These are phyloP conservation scores for Perkinsus marinus DNA, from an alignment of 169 alveolate species.

Conservation along the genomic window DNA sequence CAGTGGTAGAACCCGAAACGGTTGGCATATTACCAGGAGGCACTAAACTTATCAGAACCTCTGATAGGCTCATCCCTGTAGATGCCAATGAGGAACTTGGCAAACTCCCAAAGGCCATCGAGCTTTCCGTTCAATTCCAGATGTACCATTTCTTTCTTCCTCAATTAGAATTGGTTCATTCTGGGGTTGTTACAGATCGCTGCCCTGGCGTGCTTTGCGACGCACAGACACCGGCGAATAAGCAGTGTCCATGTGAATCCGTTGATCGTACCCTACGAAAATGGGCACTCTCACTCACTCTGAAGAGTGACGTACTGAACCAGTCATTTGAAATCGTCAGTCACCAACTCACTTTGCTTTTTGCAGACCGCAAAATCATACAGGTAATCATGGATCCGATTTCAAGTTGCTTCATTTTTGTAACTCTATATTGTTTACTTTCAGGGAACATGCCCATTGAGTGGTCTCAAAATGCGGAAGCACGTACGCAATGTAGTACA, in stretches of 20 bases:
- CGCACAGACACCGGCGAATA: neutral
- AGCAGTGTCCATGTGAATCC: neutral
- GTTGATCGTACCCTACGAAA: neutral
- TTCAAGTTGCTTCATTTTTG: neutral
- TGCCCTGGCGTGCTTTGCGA: neutral
- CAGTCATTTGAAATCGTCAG: neutral
- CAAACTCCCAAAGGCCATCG: neutral
- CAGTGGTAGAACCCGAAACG: neutral
- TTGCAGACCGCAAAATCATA: neutral
- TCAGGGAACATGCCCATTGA: neutral
- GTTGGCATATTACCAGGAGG: neutral
- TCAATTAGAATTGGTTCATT: neutral
- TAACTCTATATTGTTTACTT: neutral
- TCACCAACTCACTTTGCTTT: neutral
- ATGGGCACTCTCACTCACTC: neutral
- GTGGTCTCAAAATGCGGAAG: neutral
- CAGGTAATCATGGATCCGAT: neutral
- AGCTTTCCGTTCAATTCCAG: neutral
- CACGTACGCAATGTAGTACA: neutral
- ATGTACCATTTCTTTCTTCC: neutral
- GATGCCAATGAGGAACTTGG: neutral
- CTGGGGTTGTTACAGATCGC: neutral
- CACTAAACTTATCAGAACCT: neutral
- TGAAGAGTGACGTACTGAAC: neutral
- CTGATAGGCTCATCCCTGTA: neutral